Percentiles rank a stretch among this genome's conserved stretches.
Evolutionary conservation across 163 green algal genomes (phyloP).

Genomic region (Volvox carteri): DNA sequence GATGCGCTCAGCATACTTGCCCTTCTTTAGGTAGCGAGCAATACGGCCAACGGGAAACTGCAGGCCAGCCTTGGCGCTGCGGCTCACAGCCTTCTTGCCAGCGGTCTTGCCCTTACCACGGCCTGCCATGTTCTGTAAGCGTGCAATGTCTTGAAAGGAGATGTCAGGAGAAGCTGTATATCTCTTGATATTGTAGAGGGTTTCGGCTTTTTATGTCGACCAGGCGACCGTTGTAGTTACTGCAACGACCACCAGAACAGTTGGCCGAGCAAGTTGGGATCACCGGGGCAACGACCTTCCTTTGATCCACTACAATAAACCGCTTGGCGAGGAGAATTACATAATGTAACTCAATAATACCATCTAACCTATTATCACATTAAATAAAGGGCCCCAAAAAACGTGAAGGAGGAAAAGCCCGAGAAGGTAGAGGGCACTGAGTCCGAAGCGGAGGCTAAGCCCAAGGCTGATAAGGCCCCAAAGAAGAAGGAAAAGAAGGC

Average conservation of each 20-base stretch:
- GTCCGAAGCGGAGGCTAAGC: not conserved
- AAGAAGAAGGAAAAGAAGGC: not conserved
- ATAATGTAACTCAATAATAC: not conserved
- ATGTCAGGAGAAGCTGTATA: too few relatives aligned
- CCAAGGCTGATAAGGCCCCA: not conserved
- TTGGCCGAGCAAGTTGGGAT: not conserved
- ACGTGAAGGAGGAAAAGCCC: not conserved
- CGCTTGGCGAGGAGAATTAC: not conserved
- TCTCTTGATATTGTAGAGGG: too few relatives aligned
- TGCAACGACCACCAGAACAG: too few relatives aligned
- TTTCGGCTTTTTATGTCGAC: too few relatives aligned
- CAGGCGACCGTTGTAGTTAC: not conserved
- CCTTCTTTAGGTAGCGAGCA: too few relatives aligned
- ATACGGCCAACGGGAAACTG: too few relatives aligned
- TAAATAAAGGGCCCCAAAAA: not conserved
- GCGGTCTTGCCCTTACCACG: too few relatives aligned
- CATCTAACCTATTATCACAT: too few relatives aligned
- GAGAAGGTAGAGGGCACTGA: not conserved
- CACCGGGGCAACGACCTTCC: not conserved
- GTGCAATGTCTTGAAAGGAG: not conserved
- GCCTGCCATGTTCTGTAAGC: not conserved
- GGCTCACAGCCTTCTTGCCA: too few relatives aligned
- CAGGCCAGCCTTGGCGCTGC: too few relatives aligned
- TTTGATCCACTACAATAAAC: not conserved
- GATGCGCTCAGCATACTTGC: too few relatives aligned